Evolutionary conservation across 192 early-diverging fungal genomes (phyloP).

Genomic region (Endogone sp.): DNA sequence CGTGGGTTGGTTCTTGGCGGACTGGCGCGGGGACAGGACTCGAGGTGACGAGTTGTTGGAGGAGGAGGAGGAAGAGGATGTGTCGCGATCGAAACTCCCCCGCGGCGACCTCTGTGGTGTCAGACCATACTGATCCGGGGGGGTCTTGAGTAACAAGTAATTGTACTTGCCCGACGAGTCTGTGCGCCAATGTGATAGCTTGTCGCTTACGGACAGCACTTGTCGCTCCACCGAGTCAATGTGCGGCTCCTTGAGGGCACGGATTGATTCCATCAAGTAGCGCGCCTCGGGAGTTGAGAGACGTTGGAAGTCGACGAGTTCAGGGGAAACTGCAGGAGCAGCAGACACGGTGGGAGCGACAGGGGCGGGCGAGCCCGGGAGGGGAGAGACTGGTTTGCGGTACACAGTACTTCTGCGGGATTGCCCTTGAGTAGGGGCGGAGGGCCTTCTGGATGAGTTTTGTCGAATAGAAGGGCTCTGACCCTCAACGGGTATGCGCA

Average conservation of each 20-base stretch:
- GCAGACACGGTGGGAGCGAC: background rate
- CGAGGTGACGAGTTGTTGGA: too few relatives aligned
- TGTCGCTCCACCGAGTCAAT: constrained; percentile 1
- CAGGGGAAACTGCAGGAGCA: too few relatives aligned
- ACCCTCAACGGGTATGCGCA: background rate
- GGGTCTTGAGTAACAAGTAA: constrained; percentile 5
- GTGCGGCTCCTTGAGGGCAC: constrained; percentile 10
- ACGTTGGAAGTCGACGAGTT: background rate
- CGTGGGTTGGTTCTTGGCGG: too few relatives aligned
- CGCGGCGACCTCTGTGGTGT: too few relatives aligned
- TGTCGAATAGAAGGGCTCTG: background rate
- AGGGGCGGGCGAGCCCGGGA: background rate
- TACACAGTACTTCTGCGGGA: too few relatives aligned
- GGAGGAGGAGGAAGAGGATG: too few relatives aligned
- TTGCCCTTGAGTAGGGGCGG: too few relatives aligned
- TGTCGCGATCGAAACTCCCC: too few relatives aligned
- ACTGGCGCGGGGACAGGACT: too few relatives aligned
- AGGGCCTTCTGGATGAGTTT: too few relatives aligned
- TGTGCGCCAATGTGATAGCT: constrained; percentile 1
- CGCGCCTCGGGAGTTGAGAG: constrained; percentile 14
- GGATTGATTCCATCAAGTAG: constrained; percentile 8
- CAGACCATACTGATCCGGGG: too few relatives aligned
- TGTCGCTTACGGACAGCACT: background rate
- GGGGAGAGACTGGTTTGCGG: background rate
- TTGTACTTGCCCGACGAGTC: constrained; percentile 15